Conservation (phyloP, 306 rosid species). For the Macrotyloma uniflorum region DNA sequence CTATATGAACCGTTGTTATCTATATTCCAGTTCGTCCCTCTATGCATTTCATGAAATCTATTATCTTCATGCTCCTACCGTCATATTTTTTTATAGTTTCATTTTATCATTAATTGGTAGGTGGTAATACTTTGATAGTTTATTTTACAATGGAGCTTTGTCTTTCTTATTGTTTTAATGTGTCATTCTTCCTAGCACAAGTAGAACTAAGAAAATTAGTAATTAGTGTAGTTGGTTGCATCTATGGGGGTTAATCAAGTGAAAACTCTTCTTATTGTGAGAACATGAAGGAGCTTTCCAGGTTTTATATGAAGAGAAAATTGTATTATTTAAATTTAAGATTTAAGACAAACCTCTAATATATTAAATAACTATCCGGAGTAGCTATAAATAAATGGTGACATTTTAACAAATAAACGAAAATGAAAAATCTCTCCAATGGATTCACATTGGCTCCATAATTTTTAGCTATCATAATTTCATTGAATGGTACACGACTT, state of each 20-base stretch:
- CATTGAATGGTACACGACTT: not conserved
- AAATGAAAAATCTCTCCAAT: not conserved
- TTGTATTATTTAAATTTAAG: not conserved
- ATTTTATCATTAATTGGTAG: not conserved
- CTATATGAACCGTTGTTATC: not conserved
- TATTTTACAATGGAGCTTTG: not conserved
- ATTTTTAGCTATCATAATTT: not conserved
- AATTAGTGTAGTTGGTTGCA: not conserved
- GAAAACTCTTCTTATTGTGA: not conserved
- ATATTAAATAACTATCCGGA: not conserved
- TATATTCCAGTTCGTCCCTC: not conserved
- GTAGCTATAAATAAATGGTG: not conserved
- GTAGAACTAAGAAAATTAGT: slow-evolving; percentile 2
- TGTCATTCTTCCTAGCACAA: not conserved
- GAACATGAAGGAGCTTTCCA: not conserved
- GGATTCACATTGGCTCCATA: not conserved
- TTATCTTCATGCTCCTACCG: not conserved
- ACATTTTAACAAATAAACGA: not conserved
- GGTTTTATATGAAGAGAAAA: not conserved
- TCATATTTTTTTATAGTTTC: not conserved
- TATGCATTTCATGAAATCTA: not conserved
- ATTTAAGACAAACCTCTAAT: not conserved
- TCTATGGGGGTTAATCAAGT: not conserved
- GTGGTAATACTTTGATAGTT: not conserved
- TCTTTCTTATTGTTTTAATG: not conserved